These are phyloP conservation scores for Lactarius tabidus DNA, from an alignment of 768 basidiomycete species.

Conservation along the genomic window DNA sequence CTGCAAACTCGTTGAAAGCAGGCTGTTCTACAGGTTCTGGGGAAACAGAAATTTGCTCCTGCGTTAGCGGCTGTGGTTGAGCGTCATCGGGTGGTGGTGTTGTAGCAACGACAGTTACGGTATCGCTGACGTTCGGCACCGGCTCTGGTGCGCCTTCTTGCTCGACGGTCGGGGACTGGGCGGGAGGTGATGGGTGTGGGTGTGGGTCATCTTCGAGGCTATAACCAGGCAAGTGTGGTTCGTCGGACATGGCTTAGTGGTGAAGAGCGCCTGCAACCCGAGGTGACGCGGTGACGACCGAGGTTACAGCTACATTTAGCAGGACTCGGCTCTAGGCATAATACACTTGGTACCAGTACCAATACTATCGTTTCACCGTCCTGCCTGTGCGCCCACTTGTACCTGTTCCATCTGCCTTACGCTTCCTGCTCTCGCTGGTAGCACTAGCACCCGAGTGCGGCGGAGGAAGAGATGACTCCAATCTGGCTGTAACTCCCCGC, in stretches of 20 bases:
- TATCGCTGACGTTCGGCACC: background rate
- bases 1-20: slow-evolving; percentile 22
- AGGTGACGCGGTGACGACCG: background rate
- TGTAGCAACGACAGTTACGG: background rate
- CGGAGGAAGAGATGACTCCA: background rate
- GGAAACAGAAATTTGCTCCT: background rate
- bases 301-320: background rate
- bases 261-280: background rate
- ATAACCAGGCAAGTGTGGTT: slow-evolving; percentile 12
- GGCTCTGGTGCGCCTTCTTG: background rate
- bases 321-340: too few species aligned
- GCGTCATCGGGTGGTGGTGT: background rate
- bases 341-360: background rate
- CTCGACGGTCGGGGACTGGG: background rate
- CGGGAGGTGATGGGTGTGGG: background rate
- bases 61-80: background rate
- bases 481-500: background rate
- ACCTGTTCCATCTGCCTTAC: slow-evolving; percentile 8
- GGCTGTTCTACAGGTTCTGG: background rate
- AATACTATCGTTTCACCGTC: background rate
- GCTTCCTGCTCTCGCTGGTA: slow-evolving; percentile 7
- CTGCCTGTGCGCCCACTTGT: background rate
- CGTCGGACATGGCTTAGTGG: slow-evolving; percentile 4
- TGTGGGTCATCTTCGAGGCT: slow-evolving; percentile 16
- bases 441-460: background rate